These are phyloP conservation scores for Miscanthus lutarioriparius DNA, from an alignment of 176 grass and related monocot species.

Conservation along the genomic window DNA sequence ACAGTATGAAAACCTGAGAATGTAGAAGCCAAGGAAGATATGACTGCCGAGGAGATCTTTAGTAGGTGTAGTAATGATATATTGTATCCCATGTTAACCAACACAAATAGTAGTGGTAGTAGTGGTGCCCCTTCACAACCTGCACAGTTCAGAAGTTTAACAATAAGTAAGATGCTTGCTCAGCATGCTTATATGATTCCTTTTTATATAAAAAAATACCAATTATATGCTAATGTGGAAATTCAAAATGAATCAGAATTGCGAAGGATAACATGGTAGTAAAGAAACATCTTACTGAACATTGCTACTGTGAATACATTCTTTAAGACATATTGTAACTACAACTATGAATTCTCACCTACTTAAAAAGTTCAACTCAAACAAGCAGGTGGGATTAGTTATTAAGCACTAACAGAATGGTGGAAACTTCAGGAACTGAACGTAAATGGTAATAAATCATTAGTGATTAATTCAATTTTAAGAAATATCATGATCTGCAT, in stretches of 20 bases:
- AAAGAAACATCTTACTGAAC: background rate
- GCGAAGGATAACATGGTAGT: background rate
- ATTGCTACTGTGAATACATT: background rate
- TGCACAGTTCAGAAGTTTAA: conserved; percentile 49
- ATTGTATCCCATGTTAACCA: conserved; percentile 92
- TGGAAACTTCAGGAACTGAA: conserved; percentile 25
- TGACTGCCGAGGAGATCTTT: conserved; percentile 89
- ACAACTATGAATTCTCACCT: background rate
- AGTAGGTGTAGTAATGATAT: conserved; percentile 87
- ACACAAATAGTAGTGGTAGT: conserved; percentile 85
- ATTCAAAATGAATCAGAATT: conserved; percentile 7
- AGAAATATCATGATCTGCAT: background rate
- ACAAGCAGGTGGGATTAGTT: background rate
- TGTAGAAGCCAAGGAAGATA: conserved; percentile 92
- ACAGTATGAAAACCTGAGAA: conserved; percentile 73
- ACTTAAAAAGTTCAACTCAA: conserved; percentile 18
- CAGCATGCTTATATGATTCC: background rate
- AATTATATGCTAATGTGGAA: background rate
- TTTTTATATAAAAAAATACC: background rate
- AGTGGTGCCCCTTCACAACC: conserved; percentile 90
- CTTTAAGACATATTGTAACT: conserved; percentile 9
- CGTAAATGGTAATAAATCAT: background rate
- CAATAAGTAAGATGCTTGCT: conserved; percentile 17
- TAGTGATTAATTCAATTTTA: background rate
- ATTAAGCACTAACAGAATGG: background rate